phyloP scores from a whole-genome alignment of 371 early-diverging fungal species.

The Coemansia sp. region DNA sequence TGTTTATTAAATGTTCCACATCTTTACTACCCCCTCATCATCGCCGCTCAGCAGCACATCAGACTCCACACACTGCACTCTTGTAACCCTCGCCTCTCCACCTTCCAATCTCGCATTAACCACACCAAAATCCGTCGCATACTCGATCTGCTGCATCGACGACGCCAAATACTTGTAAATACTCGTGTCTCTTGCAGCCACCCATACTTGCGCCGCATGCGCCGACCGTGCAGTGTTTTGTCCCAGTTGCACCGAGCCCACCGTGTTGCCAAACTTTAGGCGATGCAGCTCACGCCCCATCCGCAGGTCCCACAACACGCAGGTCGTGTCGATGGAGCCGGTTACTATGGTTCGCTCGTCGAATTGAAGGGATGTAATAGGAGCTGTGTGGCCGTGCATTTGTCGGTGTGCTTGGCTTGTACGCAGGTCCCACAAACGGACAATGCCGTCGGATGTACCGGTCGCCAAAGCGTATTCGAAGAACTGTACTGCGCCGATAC shows the following conservation, averaged over 20 bases:
- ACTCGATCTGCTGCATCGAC: constrained; percentile 40
- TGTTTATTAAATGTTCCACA: constrained; percentile 21
- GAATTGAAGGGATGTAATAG: constrained; percentile 74
- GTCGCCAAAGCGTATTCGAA: constrained; percentile 79
- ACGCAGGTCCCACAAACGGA: constrained; percentile 86
- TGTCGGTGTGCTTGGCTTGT: constrained; percentile 78
- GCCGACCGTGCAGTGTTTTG: constrained; percentile 30
- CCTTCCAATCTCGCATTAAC: not conserved
- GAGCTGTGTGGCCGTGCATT: constrained; percentile 66
- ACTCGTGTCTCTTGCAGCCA: constrained; percentile 15
- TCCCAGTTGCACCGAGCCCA: constrained; percentile 60
- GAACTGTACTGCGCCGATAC: constrained; percentile 75
- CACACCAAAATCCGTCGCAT: constrained; percentile 22
- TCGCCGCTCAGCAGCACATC: constrained; percentile 32
- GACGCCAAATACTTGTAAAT: constrained; percentile 23
- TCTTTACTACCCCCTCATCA: constrained; percentile 29
- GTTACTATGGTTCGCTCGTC: constrained; percentile 76
- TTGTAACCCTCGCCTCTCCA: constrained; percentile 7
- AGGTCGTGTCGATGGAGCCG: constrained; percentile 75
- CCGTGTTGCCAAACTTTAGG: constrained; percentile 56
- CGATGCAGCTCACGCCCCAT: constrained; percentile 67
- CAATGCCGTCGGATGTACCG: constrained; percentile 81
- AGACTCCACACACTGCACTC: constrained; percentile 7
- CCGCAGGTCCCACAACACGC: constrained; percentile 84
- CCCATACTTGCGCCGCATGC: constrained; percentile 27